These are phyloP conservation scores for Blastobotrys persicus DNA, from an alignment of 1,139 yeast species.

Conservation along the genomic window DNA sequence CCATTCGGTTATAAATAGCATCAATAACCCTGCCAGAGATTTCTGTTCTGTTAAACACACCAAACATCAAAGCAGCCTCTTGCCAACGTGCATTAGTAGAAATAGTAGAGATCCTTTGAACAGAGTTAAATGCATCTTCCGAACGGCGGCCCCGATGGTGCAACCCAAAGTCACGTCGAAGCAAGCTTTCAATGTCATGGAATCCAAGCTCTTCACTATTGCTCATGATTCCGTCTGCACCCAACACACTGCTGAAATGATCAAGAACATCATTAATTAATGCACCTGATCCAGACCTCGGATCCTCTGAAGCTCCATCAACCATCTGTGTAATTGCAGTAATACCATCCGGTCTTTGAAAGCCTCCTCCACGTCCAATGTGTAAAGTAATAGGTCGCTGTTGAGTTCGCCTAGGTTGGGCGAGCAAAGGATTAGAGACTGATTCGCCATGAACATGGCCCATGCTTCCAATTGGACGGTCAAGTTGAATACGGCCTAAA, in stretches of 20 bases:
- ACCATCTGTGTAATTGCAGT: conserved; percentile 18
- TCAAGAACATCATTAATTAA: conserved; percentile 21
- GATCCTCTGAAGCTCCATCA: conserved; percentile 11
- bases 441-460: conserved; percentile 17
- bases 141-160: conserved; percentile 19
- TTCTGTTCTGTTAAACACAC: conserved; percentile 44
- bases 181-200: conserved; percentile 10
- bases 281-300: conserved; percentile 14
- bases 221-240: conserved; percentile 21
- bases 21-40: conserved; percentile 50
- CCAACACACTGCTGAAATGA: conserved; percentile 16
- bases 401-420: conserved; percentile 18
- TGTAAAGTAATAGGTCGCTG: conserved; percentile 9
- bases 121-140: conserved; percentile 20
- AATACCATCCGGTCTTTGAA: conserved; percentile 12
- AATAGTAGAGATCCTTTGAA: conserved; percentile 39
- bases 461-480: conserved; percentile 11
- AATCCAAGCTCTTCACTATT: conserved; percentile 27
- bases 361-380: conserved; percentile 5
- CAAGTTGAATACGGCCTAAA: conserved; percentile 8
- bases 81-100: conserved; percentile 71
- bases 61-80: conserved; percentile 53
- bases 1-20: conserved; percentile 44
- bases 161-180: conserved; percentile 6
- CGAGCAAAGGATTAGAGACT: conserved; percentile 25